phyloP scores from a whole-genome alignment of 1,139 yeast genomes.

The Meyerozyma elateridarum region DNA sequence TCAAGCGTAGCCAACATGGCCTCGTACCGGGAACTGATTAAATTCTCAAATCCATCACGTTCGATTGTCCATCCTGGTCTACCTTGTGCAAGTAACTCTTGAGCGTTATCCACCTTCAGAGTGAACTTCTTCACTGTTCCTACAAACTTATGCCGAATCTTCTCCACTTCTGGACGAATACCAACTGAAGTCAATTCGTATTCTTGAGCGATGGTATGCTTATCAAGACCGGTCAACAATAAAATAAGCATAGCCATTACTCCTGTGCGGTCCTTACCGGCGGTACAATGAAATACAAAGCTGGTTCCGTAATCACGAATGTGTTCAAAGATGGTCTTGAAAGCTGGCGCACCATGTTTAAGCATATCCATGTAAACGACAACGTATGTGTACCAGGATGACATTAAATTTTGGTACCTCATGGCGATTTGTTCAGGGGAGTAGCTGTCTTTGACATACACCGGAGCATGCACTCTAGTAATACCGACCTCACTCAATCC shows the following conservation, averaged over 20 bases:
- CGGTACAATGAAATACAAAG: slow-evolving; percentile 71
- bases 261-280: slow-evolving; percentile 88
- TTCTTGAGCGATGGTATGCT: slow-evolving; percentile 62
- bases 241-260: slow-evolving; percentile 64
- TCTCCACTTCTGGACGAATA: slow-evolving; percentile 44
- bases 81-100: slow-evolving; percentile 27
- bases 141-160: slow-evolving; percentile 31
- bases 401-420: slow-evolving; percentile 51
- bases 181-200: slow-evolving; percentile 74
- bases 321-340: slow-evolving; percentile 44
- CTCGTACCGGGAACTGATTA: slow-evolving; percentile 65
- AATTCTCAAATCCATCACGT: slow-evolving; percentile 48
- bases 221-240: slow-evolving; percentile 60
- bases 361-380: slow-evolving; percentile 61
- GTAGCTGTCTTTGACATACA: slow-evolving; percentile 50
- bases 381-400: slow-evolving; percentile 62
- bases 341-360: slow-evolving; percentile 41
- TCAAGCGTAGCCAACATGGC: slow-evolving; percentile 66
- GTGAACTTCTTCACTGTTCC: slow-evolving; percentile 26
- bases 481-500: slow-evolving; percentile 38
- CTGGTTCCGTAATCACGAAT: slow-evolving; percentile 49
- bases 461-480: slow-evolving; percentile 55
- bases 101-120: slow-evolving; percentile 22
- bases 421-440: slow-evolving; percentile 64
- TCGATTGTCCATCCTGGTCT: slow-evolving; percentile 38